Conservation (phyloP, 345 rosid genomes). For the Raphanus raphanistrum region DNA sequence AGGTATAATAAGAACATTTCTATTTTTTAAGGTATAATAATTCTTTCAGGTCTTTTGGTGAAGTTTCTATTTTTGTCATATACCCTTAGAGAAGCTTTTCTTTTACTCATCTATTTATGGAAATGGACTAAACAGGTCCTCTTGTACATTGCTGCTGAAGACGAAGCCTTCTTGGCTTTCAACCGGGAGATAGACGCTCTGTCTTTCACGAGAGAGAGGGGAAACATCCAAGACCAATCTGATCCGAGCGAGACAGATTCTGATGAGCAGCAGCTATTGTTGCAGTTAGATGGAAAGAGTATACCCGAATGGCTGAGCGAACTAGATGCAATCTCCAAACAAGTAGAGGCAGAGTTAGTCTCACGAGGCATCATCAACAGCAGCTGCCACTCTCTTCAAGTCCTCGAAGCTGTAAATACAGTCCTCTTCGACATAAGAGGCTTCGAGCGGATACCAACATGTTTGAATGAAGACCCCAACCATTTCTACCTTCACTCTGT, state of each 20-base stretch:
- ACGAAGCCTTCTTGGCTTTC: slow-evolving; percentile 67
- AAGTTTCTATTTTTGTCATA: neutral
- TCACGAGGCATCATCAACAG: slow-evolving; percentile 63
- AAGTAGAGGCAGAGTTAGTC: slow-evolving; percentile 80
- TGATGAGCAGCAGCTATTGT: slow-evolving; percentile 41
- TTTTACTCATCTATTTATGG: slow-evolving; percentile 17
- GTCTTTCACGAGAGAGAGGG: slow-evolving; percentile 36
- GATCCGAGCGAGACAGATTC: slow-evolving; percentile 24
- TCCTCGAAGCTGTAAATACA: slow-evolving; percentile 75
- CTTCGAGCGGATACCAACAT: slow-evolving; percentile 58
- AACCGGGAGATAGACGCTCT: slow-evolving; percentile 59
- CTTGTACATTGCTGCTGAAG: slow-evolving; percentile 85
- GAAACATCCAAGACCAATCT: slow-evolving; percentile 45
- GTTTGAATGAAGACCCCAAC: slow-evolving; percentile 57
- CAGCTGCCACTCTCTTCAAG: slow-evolving; percentile 74
- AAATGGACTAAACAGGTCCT: slow-evolving; percentile 54
- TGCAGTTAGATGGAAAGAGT: slow-evolving; percentile 68
- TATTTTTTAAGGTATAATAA: slow-evolving; percentile 34
- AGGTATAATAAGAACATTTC: slow-evolving; percentile 49
- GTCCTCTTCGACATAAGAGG: slow-evolving; percentile 81
- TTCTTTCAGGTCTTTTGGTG: neutral
- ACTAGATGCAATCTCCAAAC: slow-evolving; percentile 65
- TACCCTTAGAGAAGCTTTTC: slow-evolving; percentile 4
- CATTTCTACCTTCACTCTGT: slow-evolving; percentile 74
- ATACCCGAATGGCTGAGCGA: slow-evolving; percentile 65